Evolutionary conservation across 805 yeast genomes (phyloP).

Genomic region (Yamadazyma ubonensis): DNA sequence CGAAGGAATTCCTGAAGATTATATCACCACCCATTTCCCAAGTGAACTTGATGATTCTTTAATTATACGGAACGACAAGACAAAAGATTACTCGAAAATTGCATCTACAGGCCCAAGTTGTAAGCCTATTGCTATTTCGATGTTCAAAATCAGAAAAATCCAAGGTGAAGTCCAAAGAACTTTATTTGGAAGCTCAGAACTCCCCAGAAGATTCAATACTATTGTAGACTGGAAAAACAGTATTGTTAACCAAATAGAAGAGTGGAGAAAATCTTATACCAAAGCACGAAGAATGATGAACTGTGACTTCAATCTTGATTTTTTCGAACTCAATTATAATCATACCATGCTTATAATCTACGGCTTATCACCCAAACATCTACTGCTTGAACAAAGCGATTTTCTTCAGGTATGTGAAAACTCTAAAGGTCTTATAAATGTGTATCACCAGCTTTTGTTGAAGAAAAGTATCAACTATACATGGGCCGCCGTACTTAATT

Average conservation of each 20-base stretch:
- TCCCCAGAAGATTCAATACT: constrained; percentile 60
- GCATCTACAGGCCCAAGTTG: constrained; percentile 52
- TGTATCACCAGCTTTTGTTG: constrained; percentile 58
- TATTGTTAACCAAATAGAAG: constrained; percentile 50
- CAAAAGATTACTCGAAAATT: constrained; percentile 37
- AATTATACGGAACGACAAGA: constrained; percentile 37
- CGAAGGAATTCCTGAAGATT: constrained; percentile 82
- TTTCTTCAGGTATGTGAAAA: constrained; percentile 58
- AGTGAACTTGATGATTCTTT: constrained; percentile 70
- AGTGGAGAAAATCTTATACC: constrained; percentile 63
- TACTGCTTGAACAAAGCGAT: constrained; percentile 52
- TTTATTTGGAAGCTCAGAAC: constrained; percentile 66
- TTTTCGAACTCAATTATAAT: constrained; percentile 71
- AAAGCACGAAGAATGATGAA: constrained; percentile 59
- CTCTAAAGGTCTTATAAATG: constrained; percentile 62
- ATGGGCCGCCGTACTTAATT: constrained; percentile 89
- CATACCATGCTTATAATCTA: constrained; percentile 71
- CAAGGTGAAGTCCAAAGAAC: constrained; percentile 77
- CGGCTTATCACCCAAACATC: constrained; percentile 74
- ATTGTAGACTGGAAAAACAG: constrained; percentile 63
- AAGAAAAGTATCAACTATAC: constrained; percentile 72
- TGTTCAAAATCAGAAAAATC: constrained; percentile 67
- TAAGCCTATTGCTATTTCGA: constrained; percentile 63
- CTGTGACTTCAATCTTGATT: constrained; percentile 69
- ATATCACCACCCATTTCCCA: constrained; percentile 70